phyloP scores from a whole-genome alignment of 495 filamentous ascomycete species.

The Stereocaulon alpinum region DNA sequence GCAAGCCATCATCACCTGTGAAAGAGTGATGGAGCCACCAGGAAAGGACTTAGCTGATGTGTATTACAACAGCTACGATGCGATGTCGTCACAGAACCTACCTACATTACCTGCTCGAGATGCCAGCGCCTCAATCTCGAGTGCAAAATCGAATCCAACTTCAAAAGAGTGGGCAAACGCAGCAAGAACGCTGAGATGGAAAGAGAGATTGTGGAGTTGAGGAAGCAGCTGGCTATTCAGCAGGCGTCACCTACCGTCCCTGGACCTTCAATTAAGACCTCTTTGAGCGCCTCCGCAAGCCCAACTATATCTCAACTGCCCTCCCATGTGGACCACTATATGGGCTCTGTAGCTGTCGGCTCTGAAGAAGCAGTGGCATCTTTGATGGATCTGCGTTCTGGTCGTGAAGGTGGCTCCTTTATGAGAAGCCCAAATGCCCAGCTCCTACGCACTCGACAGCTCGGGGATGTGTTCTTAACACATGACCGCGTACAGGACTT shows the following conservation, averaged over 20 bases:
- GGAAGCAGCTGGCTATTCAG: slow-evolving; percentile 59
- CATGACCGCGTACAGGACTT: slow-evolving; percentile 63
- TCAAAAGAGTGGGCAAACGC: slow-evolving; percentile 86
- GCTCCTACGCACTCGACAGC: slow-evolving; percentile 30
- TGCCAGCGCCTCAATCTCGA: slow-evolving; percentile 77
- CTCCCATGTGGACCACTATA: slow-evolving; percentile 42
- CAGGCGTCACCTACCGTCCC: slow-evolving; percentile 43
- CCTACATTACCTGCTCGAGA: slow-evolving; percentile 64
- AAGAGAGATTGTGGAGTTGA: slow-evolving; percentile 47
- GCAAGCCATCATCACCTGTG: no score
- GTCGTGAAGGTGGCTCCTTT: slow-evolving; percentile 39
- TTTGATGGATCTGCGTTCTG: slow-evolving; percentile 59
- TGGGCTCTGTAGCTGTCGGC: slow-evolving; percentile 59
- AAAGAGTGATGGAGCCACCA: no score
- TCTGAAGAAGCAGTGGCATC: slow-evolving; percentile 79
- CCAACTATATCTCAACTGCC: slow-evolving; percentile 23
- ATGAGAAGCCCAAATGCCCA: slow-evolving; percentile 37
- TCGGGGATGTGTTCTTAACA: slow-evolving; percentile 65
- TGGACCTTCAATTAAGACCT: slow-evolving; percentile 29
- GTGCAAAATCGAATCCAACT: slow-evolving; percentile 89
- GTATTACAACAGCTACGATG: slow-evolving; percentile 57
- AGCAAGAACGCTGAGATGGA: slow-evolving; percentile 90
- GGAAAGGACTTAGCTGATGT: slow-evolving; percentile 10
- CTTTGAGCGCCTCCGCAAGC: slow-evolving; percentile 18
- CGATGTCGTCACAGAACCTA: slow-evolving; percentile 76